phyloP scores from a whole-genome alignment of 164 flowering plant genomes.

The Tetracentron sinense region DNA sequence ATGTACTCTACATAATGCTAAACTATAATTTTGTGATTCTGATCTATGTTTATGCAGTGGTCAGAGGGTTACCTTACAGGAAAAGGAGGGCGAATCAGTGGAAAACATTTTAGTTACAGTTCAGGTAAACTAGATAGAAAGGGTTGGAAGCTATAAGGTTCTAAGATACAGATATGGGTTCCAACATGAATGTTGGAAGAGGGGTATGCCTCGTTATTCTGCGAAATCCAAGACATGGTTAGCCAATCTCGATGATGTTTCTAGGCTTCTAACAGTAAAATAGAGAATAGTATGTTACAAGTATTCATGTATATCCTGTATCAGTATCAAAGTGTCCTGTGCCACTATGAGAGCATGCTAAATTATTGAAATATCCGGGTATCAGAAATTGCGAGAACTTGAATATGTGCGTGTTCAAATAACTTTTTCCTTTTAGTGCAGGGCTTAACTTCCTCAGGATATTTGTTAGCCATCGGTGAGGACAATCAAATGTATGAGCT shows the following conservation, averaged over 20 bases:
- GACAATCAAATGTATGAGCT: slow-evolving; percentile 81
- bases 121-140: no score
- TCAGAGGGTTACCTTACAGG: slow-evolving; percentile 72
- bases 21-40: slow-evolving; percentile 10
- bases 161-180: background rate
- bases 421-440: slow-evolving; percentile 30
- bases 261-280: no score
- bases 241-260: no score
- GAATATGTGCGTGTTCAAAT: background rate
- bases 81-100: slow-evolving; percentile 42
- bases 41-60: slow-evolving; percentile 51
- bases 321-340: no score
- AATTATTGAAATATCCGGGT: background rate
- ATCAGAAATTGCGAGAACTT: background rate
- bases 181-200: no score
- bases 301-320: background rate
- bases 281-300: no score
- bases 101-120: slow-evolving; percentile 62
- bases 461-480: slow-evolving; percentile 74
- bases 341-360: background rate
- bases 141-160: background rate
- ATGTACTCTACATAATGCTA: no score
- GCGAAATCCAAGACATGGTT: no score
- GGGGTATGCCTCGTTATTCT: no score
- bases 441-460: slow-evolving; percentile 89